Base-by-base conservation (phyloP, 2,329 filamentous ascomycete species). In the Epichloe uncinata region DNA sequence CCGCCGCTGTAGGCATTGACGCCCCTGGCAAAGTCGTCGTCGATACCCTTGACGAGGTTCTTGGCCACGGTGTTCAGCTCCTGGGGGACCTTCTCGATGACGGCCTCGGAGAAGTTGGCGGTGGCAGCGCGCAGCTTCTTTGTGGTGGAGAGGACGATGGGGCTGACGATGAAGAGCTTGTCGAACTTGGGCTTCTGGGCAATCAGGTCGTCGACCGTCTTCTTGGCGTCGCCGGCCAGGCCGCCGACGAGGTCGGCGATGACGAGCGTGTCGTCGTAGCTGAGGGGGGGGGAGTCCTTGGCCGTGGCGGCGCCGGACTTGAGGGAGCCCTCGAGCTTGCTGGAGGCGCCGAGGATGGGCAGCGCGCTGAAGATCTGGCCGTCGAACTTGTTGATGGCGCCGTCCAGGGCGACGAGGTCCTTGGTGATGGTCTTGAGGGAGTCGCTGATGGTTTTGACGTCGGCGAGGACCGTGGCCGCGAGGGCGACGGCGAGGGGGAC, bases 111-210 rank as follows among this genome's bases (percentile, higher is more conserved):
- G 47, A 73, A 66, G 8, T 66, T 60, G 22, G 58, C 58, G 0
- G 68, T 69, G 0, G 70, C 68, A 1, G 56, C 52, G 56, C 67
- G 65, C 60, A 74, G 62, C 5, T 64, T 51, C 50, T 67, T 57
- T 30, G 75, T 55, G 51, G 66, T 69, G 15, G 69, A 40, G 36
- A 71, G 57, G 36, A 74, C 70, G 36, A 71, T 56, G 0, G 71
- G 69, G 42, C 60, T 64, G 26, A 74, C 63, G 34, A 74, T 54
- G 1, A 70, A 48, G 4, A 73, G 56, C 37, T 60, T 60, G 54
- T 73, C 66, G 51, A 75, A 75, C 53, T 70, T 69, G 16, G 58
- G 61, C 58, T 72, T 72, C 20, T 63, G 58, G 4, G 49, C 54
- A 51, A 72, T 60, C 20, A 73, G 56, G 9, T 61, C 60, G 5